Conservation (phyloP, 345 rosid genomes). For the Arabis hirsuta region DNA sequence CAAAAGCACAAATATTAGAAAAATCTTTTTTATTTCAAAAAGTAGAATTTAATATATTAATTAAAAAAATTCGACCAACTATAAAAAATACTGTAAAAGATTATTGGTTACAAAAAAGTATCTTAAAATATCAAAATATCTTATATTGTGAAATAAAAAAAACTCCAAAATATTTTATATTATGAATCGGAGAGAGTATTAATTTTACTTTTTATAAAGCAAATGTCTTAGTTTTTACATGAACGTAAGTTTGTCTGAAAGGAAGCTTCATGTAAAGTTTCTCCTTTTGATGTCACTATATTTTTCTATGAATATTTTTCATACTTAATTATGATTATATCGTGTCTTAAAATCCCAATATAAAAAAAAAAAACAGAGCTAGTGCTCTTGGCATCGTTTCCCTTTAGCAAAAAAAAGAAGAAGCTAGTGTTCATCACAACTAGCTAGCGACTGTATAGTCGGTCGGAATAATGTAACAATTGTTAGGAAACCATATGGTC, state of each 20-base stretch:
- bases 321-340: slow-evolving; percentile 18
- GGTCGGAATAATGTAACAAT: slow-evolving; percentile 7
- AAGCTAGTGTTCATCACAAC: slow-evolving; percentile 14
- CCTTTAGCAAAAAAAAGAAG: too few species aligned
- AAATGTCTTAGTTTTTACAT: slow-evolving; percentile 16
- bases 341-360: not conserved
- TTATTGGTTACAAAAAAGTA: too few species aligned
- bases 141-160: too few species aligned
- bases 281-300: slow-evolving; percentile 28
- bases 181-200: not conserved
- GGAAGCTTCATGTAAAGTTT: slow-evolving; percentile 34
- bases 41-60: too few species aligned
- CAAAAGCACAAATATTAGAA: too few species aligned
- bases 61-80: too few species aligned
- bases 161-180: too few species aligned
- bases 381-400: not conserved
- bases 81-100: too few species aligned
- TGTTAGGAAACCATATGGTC: slow-evolving; percentile 2
- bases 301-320: slow-evolving; percentile 5
- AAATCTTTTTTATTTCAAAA: too few species aligned
- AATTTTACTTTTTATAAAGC: slow-evolving; percentile 25
- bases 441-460: not conserved
- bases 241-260: slow-evolving; percentile 10
- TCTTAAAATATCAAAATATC: too few species aligned
- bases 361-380: not conserved